Evolutionary conservation across 2,329 filamentous ascomycete species (phyloP), one percentile per base, ranked within the genome.

Genomic region (Talaromyces amestolkiae): DNA sequence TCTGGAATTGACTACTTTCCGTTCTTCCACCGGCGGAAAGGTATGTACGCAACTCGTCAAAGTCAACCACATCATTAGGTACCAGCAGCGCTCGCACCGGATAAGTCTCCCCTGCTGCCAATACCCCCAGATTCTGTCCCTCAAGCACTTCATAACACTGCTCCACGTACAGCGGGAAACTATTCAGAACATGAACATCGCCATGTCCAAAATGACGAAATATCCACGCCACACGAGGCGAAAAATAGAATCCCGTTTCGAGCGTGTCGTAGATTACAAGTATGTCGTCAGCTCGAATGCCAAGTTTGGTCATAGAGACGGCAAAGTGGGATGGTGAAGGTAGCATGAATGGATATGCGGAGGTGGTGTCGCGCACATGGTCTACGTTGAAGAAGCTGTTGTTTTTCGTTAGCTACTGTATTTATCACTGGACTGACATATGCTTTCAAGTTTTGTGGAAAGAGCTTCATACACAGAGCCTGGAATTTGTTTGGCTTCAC

Each of bases 311-410:
- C 67, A 74, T 69, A 35, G 41, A 65, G 7, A 45, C 47, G 0
- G 72, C 69, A 58, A 76, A 75, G 9, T 71, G 66, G 2, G 56
- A 27, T 4, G 72, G 65, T 0, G 68, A 69, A 3, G 73, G 72
- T 1, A 76, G 67, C 73, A 74, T 76, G 45, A 71, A 69, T 2
- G 73, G 73, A 35, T 75, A 74, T 3, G 69, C 66, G 1, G 72
- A 72, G 1, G 54, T 41, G 1, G 53, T 66, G 45, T 73, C 71
- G 27, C 63, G 66, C 43, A 73, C 70, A 1, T 65, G 17, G 24
- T 74, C 72, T 70, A 75, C 72, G 47, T 75, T 68, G 61, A 76
- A 72, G 61, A 75, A 73, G 9, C 74, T 75, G 27, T n/a, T 17
- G 11, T 35, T 45, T 13, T 58, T 39, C 41, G 61, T 59, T 47